Percentiles rank a stretch among this genome's conserved stretches.
phyloP scores from a whole-genome alignment of 192 early-diverging fungal species.

The Piromyces finnis region DNA sequence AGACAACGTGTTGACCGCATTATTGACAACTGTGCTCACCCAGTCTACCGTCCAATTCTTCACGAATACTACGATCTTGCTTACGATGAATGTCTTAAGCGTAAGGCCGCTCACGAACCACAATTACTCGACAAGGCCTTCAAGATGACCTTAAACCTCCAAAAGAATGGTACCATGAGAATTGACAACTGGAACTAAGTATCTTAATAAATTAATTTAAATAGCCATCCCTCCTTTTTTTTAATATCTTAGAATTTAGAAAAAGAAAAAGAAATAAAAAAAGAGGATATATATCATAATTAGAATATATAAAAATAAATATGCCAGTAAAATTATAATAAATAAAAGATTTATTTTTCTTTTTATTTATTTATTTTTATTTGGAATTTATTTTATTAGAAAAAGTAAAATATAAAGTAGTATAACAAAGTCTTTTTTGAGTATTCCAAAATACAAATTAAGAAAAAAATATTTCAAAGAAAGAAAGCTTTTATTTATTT shows the following conservation, averaged over 20 bases:
- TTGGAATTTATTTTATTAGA: not conserved
- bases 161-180: not conserved
- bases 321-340: not conserved
- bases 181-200: not conserved
- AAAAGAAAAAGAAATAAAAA: not conserved
- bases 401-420: not conserved
- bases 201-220: not conserved
- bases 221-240: not conserved
- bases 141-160: not conserved
- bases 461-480: not conserved
- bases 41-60: not conserved
- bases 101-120: not conserved
- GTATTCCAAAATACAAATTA: not conserved
- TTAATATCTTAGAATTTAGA: not conserved
- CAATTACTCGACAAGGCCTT: not conserved
- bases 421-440: not conserved
- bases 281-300: not conserved
- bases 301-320: not conserved
- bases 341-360: not conserved
- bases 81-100: not conserved
- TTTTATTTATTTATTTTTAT: not conserved
- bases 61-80: not conserved
- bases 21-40: not conserved
- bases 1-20: not conserved
- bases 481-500: not conserved